Percentiles rank a stretch among this genome's conserved stretches.
Evolutionary conservation across 139 green algal species (phyloP).

Genomic region (Micractinium sp.): DNA sequence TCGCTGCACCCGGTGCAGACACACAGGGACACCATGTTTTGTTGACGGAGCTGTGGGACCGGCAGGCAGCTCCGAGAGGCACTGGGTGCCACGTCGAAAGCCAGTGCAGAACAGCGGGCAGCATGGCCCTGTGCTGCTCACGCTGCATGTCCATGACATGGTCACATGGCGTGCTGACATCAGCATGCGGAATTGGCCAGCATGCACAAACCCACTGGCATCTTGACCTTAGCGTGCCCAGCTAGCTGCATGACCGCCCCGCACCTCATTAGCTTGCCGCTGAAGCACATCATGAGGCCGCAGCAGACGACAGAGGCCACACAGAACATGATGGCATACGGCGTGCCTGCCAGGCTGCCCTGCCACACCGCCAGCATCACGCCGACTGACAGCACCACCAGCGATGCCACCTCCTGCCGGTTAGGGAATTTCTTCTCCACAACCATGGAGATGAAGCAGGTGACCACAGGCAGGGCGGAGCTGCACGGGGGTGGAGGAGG

Average conservation of each 20-base stretch:
- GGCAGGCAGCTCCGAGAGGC: neutral
- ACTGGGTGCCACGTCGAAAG: too few species aligned
- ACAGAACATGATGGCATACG: constrained; percentile 50
- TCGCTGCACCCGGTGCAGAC: constrained; percentile 36
- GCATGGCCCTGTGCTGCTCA: neutral
- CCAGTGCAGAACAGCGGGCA: neutral
- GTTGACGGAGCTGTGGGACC: neutral
- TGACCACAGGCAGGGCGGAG: constrained; percentile 54
- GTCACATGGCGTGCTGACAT: neutral
- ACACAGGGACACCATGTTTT: neutral
- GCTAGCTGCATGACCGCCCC: neutral
- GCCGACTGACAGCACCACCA: constrained; percentile 57
- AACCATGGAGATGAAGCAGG: constrained; percentile 50
- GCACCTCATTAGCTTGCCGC: constrained; percentile 39
- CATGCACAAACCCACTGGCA: too few species aligned
- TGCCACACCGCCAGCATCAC: constrained; percentile 67
- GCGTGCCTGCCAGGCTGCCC: constrained; percentile 40
- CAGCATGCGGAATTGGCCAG: too few species aligned
- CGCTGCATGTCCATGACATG: too few species aligned
- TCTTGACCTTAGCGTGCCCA: neutral
- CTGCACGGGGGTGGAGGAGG: neutral
- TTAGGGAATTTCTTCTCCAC: constrained; percentile 56
- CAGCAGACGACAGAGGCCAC: constrained; percentile 51
- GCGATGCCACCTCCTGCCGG: constrained; percentile 33
- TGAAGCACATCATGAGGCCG: constrained; percentile 63